Conservation (phyloP, 768 basidiomycete species). For the Paxillus ammoniavirescens region DNA sequence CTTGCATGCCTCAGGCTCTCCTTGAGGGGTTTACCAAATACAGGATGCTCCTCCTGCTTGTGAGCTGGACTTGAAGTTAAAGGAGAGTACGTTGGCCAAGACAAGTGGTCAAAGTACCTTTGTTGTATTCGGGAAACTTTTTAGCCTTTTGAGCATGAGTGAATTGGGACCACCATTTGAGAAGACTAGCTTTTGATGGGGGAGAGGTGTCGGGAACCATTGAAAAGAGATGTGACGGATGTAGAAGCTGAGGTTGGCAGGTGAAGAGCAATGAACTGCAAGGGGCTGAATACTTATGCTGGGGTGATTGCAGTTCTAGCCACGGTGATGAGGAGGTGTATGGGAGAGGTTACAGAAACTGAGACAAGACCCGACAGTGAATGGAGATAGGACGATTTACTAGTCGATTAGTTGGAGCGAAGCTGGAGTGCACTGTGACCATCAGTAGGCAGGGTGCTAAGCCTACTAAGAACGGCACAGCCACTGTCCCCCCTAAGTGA, state of each 20-base stretch:
- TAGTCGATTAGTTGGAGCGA: no score
- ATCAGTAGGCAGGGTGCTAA: no score
- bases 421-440: no score
- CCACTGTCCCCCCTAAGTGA: neutral
- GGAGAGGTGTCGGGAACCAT: conserved; percentile 34
- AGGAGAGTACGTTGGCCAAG: neutral
- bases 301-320: conserved; percentile 12
- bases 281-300: neutral
- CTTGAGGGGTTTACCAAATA: conserved; percentile 84
- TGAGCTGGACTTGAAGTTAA: conserved; percentile 14
- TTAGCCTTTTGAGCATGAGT: conserved; percentile 61
- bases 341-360: neutral
- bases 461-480: neutral
- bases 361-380: neutral
- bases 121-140: conserved; percentile 47
- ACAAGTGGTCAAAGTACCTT: conserved; percentile 34
- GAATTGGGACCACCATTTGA: conserved; percentile 84
- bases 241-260: neutral
- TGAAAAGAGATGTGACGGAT: neutral
- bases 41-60: conserved; percentile 44
- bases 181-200: conserved; percentile 58
- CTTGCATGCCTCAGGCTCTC: conserved; percentile 85
- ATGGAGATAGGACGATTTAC: neutral
- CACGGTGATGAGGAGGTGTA: conserved; percentile 11
- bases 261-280: neutral